These are phyloP conservation scores for Diatrype stigma DNA, from an alignment of 2,329 filamentous ascomycete species.

Conservation along the genomic window DNA sequence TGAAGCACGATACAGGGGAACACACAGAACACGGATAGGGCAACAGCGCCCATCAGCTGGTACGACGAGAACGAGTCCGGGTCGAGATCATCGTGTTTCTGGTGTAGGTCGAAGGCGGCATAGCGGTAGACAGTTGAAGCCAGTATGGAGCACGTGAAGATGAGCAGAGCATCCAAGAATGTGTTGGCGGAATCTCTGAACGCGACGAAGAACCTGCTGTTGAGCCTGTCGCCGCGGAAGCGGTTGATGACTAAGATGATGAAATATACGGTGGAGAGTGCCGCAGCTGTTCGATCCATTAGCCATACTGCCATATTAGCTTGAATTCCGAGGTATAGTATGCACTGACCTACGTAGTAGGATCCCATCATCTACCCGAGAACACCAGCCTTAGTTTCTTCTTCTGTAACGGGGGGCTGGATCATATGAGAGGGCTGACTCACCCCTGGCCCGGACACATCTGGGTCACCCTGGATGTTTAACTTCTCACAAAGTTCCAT, in stretches of 20 bases:
- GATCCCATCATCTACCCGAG: neutral
- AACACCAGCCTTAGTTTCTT: too few species aligned
- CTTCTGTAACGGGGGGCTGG: too few species aligned
- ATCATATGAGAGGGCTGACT: neutral
- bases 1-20: neutral
- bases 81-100: neutral
- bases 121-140: neutral
- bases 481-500: neutral
- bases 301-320: neutral
- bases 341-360: neutral
- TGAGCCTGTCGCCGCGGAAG: neutral
- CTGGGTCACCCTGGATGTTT: neutral
- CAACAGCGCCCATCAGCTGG: neutral
- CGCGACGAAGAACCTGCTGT: neutral
- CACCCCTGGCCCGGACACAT: neutral
- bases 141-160: neutral
- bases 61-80: neutral
- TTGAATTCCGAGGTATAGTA: too few species aligned
- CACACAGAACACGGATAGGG: neutral
- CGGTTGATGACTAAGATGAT: neutral
- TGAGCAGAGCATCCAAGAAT: neutral
- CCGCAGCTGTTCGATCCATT: neutral
- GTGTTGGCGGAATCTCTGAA: neutral
- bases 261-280: neutral
- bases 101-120: neutral